Evolutionary conservation across 2,329 filamentous ascomycete species (phyloP), one percentile per base, ranked within the genome.

Genomic region (Scedosporium dehoogii): DNA sequence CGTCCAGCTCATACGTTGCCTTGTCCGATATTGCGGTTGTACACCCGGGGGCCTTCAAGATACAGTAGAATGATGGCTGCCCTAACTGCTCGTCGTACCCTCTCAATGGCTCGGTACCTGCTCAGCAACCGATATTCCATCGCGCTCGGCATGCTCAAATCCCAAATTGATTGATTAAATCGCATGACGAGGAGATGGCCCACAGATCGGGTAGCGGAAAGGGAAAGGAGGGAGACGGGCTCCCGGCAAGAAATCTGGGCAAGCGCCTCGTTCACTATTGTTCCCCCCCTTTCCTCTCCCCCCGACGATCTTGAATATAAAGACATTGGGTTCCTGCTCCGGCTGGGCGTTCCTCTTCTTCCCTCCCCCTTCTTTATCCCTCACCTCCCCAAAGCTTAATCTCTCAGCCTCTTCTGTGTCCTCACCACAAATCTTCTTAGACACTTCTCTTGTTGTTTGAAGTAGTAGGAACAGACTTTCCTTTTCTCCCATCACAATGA

Each of bases 401-500:
- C 21, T 25, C 27, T 42, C 29, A n/a, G 27, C 25, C 56, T 58
- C 27, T 41, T 42, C 16, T 58, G n/a, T 42, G 10, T 16, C 33
- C 38, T 38, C 38, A 38, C 27, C 7, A n/a, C 48, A n/a, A 14
- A 25, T 42, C 56, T 58, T 58, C 25, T 25, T 42, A 14, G 33
- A 18, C 16, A 10, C 44, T 10, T 10, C 7, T 55, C 51, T 29
- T 29, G 18, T 55, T 55, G 48, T 55, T 55, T 41, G 38, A 33
- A 44, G 29, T 25, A 59, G 29, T 44, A 42, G 21, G 57, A 56
- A 59, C 48, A 55, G 51, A 51, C 59, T 44, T 23, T 41, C 25
- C 58, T 44, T 41, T 1, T 6, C 44, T 10, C n/a, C 14, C 14
- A 61, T 63, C 67, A 73, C 62, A 62, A 76, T 76, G 74, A 75